phyloP scores from a whole-genome alignment of 768 basidiomycete species.

The Hygrophoropsis aurantiaca region DNA sequence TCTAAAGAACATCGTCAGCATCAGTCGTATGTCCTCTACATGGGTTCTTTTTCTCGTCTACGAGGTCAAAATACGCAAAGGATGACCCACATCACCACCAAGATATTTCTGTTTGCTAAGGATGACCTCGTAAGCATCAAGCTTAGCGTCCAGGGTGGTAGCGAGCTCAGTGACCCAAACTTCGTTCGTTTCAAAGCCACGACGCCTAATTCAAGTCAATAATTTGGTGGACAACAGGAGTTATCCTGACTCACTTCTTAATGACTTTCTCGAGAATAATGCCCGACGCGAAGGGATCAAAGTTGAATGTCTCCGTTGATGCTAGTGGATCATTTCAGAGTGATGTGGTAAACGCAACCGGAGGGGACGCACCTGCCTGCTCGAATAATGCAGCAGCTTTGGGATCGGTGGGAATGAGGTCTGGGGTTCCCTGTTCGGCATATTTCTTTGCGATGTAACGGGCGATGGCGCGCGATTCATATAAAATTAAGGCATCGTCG shows the following conservation, averaged over 20 bases:
- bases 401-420: conserved; percentile 46
- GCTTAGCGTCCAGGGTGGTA: conserved; percentile 27
- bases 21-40: not conserved
- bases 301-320: conserved; percentile 53
- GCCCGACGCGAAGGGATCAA: conserved; percentile 39
- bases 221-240: too few relatives aligned
- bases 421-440: conserved; percentile 43
- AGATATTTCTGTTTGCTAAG: conserved; percentile 55
- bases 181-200: conserved; percentile 22
- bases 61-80: too few relatives aligned
- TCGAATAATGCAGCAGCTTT: conserved; percentile 32
- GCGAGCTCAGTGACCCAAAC: conserved; percentile 13
- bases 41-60: too few relatives aligned
- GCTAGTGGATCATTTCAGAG: too few relatives aligned
- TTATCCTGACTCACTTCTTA: conserved; percentile 41
- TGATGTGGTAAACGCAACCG: too few relatives aligned
- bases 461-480: conserved; percentile 60
- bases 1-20: conserved; percentile 17
- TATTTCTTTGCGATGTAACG: conserved; percentile 61
- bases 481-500: conserved; percentile 64
- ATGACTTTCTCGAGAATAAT: conserved; percentile 51
- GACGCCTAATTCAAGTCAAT: conserved; percentile 5
- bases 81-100: conserved; percentile 49
- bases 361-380: too few relatives aligned
- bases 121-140: conserved; percentile 55